phyloP scores from a whole-genome alignment of 176 grass and related monocot genomes.

The Oryza officinalis region DNA sequence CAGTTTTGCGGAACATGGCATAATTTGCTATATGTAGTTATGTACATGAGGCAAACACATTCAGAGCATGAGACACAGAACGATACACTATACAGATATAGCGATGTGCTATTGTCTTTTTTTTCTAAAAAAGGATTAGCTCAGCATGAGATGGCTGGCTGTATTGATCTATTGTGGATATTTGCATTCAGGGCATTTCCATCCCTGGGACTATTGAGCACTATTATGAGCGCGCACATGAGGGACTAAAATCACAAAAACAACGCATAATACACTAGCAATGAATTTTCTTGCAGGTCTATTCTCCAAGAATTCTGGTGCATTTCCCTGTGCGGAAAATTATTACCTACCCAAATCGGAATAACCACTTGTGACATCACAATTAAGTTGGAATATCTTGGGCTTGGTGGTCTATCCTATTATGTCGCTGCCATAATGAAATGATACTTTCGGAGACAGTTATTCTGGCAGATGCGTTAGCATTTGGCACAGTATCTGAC shows the following conservation, averaged over 20 bases:
- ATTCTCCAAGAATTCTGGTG: too few species aligned
- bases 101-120: background rate
- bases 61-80: background rate
- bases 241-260: background rate
- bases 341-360: background rate
- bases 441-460: background rate
- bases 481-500: background rate
- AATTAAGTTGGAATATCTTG: background rate
- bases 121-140: background rate
- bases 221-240: background rate
- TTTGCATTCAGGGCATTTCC: background rate
- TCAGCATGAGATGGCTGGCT: background rate
- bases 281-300: background rate
- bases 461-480: background rate
- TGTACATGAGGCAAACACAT: background rate
- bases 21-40: background rate
- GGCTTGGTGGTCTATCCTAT: background rate
- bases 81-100: background rate
- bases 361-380: background rate
- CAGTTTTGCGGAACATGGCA: background rate
- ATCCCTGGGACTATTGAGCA: background rate
- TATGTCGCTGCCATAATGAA: background rate
- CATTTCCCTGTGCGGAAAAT: background rate
- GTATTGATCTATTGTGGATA: background rate
- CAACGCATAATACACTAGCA: background rate